These are phyloP conservation scores for Pseudogymnoascus sp. DNA, from an alignment of 2,329 filamentous ascomycete genomes.

Conservation along the genomic window DNA sequence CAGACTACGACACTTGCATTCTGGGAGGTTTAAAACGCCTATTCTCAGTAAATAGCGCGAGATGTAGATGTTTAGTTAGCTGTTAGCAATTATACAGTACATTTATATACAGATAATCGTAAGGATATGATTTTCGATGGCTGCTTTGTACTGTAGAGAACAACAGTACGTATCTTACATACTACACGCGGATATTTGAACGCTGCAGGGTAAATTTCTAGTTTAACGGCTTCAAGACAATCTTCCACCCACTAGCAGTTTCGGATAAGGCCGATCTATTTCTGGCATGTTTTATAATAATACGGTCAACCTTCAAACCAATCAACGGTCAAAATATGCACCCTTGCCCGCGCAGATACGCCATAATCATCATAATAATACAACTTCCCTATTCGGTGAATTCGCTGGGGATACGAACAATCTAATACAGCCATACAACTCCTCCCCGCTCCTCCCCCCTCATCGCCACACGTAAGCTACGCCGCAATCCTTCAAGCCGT, in stretches of 20 bases:
- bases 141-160: neutral
- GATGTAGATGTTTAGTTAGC: no score
- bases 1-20: neutral
- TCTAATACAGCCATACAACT: neutral
- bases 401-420: neutral
- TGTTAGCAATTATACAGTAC: neutral
- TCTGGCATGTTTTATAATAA: constrained; percentile 2
- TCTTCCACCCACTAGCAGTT: neutral
- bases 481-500: neutral
- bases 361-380: constrained; percentile 7
- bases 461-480: neutral
- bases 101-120: neutral
- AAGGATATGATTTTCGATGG: neutral
- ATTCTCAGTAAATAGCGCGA: neutral
- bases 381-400: constrained; percentile 4
- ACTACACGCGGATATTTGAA: neutral
- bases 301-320: neutral
- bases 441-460: neutral
- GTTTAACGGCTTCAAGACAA: constrained; percentile 3
- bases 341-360: constrained; percentile 2
- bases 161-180: neutral
- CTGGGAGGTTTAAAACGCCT: neutral
- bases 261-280: constrained; percentile 2
- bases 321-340: constrained; percentile 2
- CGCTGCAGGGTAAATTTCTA: neutral